Evolutionary conservation across 192 early-diverging fungal species (phyloP).

Genomic region (Thoreauomyces humboldtii): DNA sequence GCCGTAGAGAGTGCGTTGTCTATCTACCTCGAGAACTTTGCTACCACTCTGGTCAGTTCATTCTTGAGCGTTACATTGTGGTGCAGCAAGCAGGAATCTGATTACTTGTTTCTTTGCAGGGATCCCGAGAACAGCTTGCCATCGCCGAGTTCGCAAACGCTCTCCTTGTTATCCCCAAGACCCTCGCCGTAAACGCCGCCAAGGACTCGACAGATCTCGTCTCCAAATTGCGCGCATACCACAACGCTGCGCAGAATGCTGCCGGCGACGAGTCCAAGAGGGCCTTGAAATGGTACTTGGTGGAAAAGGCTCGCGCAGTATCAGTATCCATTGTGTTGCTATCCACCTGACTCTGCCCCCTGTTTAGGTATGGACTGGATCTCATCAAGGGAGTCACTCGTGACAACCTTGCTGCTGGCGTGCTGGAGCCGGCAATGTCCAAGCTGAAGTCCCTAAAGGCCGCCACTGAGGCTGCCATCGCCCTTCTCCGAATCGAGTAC

Average conservation of each 20-base stretch:
- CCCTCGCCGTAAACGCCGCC: constrained; percentile 95
- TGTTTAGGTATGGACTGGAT: constrained; percentile 71
- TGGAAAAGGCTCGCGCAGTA: not conserved
- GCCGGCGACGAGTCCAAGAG: constrained; percentile 69
- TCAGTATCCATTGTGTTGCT: not conserved
- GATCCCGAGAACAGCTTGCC: constrained; percentile 95
- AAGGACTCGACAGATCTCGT: constrained; percentile 98
- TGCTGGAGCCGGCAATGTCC: constrained; percentile 96
- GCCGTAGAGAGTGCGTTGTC: constrained; percentile 92
- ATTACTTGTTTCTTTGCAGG: constrained; percentile 42
- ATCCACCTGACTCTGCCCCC: no score
- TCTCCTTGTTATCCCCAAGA: constrained; percentile 95
- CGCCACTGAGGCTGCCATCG: constrained; percentile 97
- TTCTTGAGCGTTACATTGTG: constrained; percentile 8
- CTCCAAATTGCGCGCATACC: constrained; percentile 93
- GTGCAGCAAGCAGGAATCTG: no score
- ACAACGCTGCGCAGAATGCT: constrained; percentile 83
- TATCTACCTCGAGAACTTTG: constrained; percentile 98
- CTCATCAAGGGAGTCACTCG: constrained; percentile 88
- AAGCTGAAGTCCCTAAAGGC: constrained; percentile 97
- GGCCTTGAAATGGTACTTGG: constrained; percentile 79
- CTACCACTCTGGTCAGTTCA: constrained; percentile 77
- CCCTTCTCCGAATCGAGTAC: constrained; percentile 92
- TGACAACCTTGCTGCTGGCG: constrained; percentile 91
- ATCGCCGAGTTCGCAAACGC: constrained; percentile 97